A percentile compares a stretch with the other conserved stretches of the same genome.
Conservation (phyloP, 305 asterid species). For the Solanum aculeatissimum region DNA sequence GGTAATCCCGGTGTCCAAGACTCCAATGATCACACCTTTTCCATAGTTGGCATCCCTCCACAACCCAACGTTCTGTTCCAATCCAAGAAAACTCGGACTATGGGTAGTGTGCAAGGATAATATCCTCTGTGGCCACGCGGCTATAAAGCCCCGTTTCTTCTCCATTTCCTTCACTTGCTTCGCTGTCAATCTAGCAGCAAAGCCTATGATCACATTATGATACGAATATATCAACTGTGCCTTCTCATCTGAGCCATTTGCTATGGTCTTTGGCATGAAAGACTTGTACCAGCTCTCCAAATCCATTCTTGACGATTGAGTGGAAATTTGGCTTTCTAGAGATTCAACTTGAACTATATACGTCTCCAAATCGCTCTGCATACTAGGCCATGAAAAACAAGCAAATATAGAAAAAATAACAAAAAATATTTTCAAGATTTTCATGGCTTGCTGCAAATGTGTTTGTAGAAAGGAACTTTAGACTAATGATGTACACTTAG, state of each 20-base stretch:
- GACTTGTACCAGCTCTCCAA: conserved; percentile 12
- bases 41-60: conserved; percentile 6
- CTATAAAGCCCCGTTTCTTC: conserved; percentile 18
- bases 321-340: not conserved
- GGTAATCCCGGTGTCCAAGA: not conserved
- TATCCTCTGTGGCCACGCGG: conserved; percentile 19
- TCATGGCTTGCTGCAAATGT: not conserved
- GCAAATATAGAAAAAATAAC: not conserved
- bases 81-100: conserved; percentile 33
- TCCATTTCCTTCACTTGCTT: conserved; percentile 20
- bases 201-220: conserved; percentile 36
- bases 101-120: conserved; percentile 36
- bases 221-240: conserved; percentile 12
- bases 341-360: conserved; percentile 13
- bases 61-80: not conserved
- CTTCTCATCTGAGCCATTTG: not conserved
- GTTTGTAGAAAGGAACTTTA: not conserved
- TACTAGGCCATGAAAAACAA: not conserved
- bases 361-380: not conserved
- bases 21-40: conserved; percentile 6
- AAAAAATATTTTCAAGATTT: not conserved
- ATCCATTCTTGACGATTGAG: not conserved
- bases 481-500: not conserved
- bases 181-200: conserved; percentile 26
- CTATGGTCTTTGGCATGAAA: conserved; percentile 3